These are phyloP conservation scores for Gypsophila paniculata DNA, from an alignment of 179 eudicot species.

Conservation along the genomic window DNA sequence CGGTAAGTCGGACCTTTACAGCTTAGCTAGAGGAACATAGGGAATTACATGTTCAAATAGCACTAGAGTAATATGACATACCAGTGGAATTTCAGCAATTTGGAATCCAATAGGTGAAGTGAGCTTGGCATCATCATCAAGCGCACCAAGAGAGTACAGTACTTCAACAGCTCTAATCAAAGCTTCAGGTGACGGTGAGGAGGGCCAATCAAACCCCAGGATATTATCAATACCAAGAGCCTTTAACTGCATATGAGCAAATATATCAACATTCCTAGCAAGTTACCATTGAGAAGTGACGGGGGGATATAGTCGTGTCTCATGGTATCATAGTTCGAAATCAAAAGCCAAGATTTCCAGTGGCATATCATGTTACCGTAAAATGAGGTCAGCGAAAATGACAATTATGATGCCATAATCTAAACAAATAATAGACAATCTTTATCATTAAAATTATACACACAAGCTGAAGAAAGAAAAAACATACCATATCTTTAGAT, in stretches of 20 bases:
- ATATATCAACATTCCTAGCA: slow-evolving; percentile 3
- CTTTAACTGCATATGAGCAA: slow-evolving; percentile 56
- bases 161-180: slow-evolving; percentile 96
- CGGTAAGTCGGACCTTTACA: too few relatives aligned
- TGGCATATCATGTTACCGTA: neutral
- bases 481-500: too few relatives aligned
- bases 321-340: neutral
- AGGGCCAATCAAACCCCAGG: slow-evolving; percentile 92
- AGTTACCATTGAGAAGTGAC: neutral
- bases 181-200: slow-evolving; percentile 93
- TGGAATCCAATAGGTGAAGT: slow-evolving; percentile 95
- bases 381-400: neutral
- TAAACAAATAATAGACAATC: neutral
- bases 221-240: slow-evolving; percentile 94
- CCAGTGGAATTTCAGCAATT: slow-evolving; percentile 92
- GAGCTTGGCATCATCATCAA: slow-evolving; percentile 96
- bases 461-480: neutral
- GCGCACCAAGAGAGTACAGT: slow-evolving; percentile 83
- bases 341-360: neutral
- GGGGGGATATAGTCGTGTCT: neutral
- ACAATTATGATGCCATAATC: neutral
- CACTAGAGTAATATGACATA: slow-evolving; percentile 26
- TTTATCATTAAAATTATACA: neutral
- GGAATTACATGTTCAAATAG: neutral
- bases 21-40: neutral